Evolutionary conservation across 176 grass and related monocot genomes (phyloP).

Genomic region (Panicum miliaceum): DNA sequence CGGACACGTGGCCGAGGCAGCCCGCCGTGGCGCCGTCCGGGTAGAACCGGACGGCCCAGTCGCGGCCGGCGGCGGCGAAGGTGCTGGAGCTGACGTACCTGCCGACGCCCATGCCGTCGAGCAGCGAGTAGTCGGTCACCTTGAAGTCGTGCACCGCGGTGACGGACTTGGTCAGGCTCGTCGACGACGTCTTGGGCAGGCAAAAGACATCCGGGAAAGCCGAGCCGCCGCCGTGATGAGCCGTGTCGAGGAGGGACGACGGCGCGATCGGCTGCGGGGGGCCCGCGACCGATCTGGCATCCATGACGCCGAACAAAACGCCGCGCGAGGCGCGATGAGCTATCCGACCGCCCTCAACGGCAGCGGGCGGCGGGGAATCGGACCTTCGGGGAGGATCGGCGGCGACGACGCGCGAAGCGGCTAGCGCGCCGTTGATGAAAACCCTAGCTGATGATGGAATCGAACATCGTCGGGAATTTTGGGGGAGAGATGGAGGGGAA

Average conservation of each 20-base stretch:
- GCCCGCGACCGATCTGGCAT: neutral
- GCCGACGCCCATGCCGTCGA: conserved; percentile 47
- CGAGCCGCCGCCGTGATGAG: neutral
- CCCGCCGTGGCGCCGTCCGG: conserved; percentile 33
- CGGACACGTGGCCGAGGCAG: conserved; percentile 36
- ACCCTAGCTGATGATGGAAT: neutral
- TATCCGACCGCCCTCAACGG: neutral
- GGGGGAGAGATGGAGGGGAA: conserved; percentile 21
- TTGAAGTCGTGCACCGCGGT: conserved; percentile 47
- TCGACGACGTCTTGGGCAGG: conserved; percentile 42
- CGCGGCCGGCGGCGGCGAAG: conserved; percentile 52
- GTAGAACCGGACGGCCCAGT: conserved; percentile 54
- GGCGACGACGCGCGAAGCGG: neutral
- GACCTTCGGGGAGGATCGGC: conserved; percentile 1
- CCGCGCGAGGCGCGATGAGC: neutral
- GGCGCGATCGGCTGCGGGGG: neutral
- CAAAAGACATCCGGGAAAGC: neutral
- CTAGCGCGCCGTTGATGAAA: neutral
- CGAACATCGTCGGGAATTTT: neutral
- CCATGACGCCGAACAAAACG: neutral
- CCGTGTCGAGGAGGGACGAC: neutral
- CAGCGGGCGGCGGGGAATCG: neutral
- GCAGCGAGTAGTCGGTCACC: conserved; percentile 44
- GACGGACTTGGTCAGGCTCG: conserved; percentile 41
- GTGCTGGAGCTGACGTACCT: conserved; percentile 41